Evolutionary conservation across 2,329 filamentous ascomycete genomes (phyloP), one percentile per base, ranked within the genome.

Genomic region (Phialophora macrospora): DNA sequence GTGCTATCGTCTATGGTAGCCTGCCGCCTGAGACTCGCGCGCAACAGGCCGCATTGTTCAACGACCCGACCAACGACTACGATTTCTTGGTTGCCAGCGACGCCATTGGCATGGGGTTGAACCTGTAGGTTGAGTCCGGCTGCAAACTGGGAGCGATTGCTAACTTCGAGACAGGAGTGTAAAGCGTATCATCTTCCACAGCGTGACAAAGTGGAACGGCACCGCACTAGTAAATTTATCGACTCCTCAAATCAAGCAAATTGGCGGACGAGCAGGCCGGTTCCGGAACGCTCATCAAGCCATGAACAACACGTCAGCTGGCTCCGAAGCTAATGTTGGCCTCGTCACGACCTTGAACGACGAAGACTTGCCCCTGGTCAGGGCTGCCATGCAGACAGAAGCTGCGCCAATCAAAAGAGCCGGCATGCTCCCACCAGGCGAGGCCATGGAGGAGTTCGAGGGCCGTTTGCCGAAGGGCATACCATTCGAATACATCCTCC

Each of bases 61-160:
- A 99, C 74, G 91, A 98, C 69, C 93, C 93, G 0, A 79, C 96
- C 75, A 99, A 96, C 75, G 93, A 97, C 66, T 99, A 97, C 75
- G 95, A 99, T 75, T 96, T 88, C 72, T 82, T 99, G 5, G 93
- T 95, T 28, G 95, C 96, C 8, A 97, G 92, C 72, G 93, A 97
- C 78, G 95, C 95, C 55, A 94, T 99, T 68, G 95, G 95, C 44
- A 98, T 99, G 94, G 95, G 96, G 0, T 81, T 99, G 24, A 99
- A 99, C 74, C 79, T 99, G 76, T 93, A 88, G 78, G 83, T 78
- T 14, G 17, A 20, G 52, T 44, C 24, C 28, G 20, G 49, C 52
- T 12, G 20, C 41, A 9, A 34, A 20, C 46, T 52, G 38, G 6
- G 59, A 52, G 12, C 17, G 56, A 26, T 70, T 58, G 64, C 61